Base-by-base conservation (phyloP, 1,284 basidiomycete species). In the Malassezia sp. region DNA sequence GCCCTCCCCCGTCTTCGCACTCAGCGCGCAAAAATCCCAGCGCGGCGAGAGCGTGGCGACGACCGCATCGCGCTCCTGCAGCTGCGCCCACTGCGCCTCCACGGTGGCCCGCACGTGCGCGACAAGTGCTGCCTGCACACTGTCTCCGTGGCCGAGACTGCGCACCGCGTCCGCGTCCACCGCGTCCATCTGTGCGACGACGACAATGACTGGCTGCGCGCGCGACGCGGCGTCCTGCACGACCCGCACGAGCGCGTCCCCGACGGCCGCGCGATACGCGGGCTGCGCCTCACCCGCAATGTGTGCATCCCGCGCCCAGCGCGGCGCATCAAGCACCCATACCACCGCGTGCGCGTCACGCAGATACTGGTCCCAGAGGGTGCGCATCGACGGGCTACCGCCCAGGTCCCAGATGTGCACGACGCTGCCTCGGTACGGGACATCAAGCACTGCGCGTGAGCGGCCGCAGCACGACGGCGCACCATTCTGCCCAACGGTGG, bases 361-460 rank as follows among this genome's bases (percentile, higher is more conserved):
- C 38, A 54, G 46, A 45, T 62, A 62, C 46, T 55, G 49, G 42
- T 38, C 47, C 60, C 60, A 62, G 1, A 62, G 46, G 15, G 49
- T 43, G 31, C 60, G 57, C 30, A 62, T 59, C 8, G 55, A 53
- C 0, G 46, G 29, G 3, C 56, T 52, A 11, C 60, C 60, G 2
- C 60, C 60, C 2, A 62, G 53, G 29, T 62, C 60, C 60, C 60
- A 62, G n/a, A 60, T 52, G 32, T 58, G 60, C 30, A 62, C 27
- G 6, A 54, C 42, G 38, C 51, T 40, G 24, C 37, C 44, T 0
- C 46, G 45, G 5, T 56, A 49, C 6, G 48, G 31, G 23, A 62
- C 18, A 22, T 60, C 53, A 10, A 62, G 46, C 12, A 62, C 56
- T 46, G 38, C 5, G 10, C 18, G 9, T 17, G 15, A 11, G 4